Evolutionary conservation across 1,284 basidiomycete genomes (phyloP).

Genomic region (Garcileccinum viscosum): DNA sequence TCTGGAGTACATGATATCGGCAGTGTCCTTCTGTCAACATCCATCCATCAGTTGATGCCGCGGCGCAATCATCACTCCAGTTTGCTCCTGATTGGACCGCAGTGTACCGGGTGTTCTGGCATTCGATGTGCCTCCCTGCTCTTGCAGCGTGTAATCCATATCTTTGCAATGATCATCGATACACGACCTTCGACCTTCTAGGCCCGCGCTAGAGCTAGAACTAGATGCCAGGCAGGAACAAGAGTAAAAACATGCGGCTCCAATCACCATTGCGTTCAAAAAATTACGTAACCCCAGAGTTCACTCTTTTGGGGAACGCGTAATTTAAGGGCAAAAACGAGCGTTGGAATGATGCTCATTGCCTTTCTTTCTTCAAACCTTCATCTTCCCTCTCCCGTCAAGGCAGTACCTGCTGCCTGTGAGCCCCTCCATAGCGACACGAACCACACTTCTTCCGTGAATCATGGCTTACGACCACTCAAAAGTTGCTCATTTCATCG

Average conservation of each 20-base stretch:
- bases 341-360: conserved; percentile 16
- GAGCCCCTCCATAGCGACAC: conserved; percentile 13
- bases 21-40: not conserved
- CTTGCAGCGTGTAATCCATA: conserved; percentile 16
- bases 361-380: conserved; percentile 23
- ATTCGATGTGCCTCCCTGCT: conserved; percentile 36
- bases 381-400: conserved; percentile 21
- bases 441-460: conserved; percentile 8
- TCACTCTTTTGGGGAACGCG: conserved; percentile 39
- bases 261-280: not conserved
- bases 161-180: conserved; percentile 20
- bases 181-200: conserved; percentile 17
- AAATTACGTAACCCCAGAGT: conserved; percentile 39
- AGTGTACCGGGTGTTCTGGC: conserved; percentile 5
- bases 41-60: too few species aligned
- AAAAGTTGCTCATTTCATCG: conserved; percentile 73
- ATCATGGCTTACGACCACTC: conserved; percentile 75
- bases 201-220: too few species aligned
- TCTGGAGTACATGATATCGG: not conserved
- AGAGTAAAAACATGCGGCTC: too few species aligned
- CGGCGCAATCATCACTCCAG: too few species aligned
- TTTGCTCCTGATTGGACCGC: conserved; percentile 18
- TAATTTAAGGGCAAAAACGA: conserved; percentile 25
- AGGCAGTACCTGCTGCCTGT: conserved; percentile 11
- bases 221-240: too few species aligned